Evolutionary conservation across 345 rosid species (phyloP).

Genomic region (Anacardium occidentale): DNA sequence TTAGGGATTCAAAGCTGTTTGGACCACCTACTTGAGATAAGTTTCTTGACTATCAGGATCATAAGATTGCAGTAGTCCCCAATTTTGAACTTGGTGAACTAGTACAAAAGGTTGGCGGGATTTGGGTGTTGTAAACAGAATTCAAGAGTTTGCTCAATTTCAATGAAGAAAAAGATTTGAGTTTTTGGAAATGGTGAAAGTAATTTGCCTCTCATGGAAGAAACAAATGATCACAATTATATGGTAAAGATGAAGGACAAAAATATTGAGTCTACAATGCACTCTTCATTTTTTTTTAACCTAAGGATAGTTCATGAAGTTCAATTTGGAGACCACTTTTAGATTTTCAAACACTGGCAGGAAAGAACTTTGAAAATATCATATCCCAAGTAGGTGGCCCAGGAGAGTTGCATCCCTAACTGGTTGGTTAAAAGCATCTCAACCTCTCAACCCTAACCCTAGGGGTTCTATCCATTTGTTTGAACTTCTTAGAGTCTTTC

Average conservation of each 20-base stretch:
- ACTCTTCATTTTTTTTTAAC: neutral
- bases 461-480: neutral
- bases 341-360: neutral
- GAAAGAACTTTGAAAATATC: neutral
- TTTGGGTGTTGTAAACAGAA: neutral
- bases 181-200: constrained; percentile 7
- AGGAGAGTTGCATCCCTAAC: neutral
- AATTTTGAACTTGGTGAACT: neutral
- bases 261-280: neutral
- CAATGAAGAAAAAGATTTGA: neutral
- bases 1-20: neutral
- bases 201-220: neutral
- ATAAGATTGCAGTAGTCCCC: neutral
- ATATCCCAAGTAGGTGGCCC: neutral
- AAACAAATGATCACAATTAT: constrained; percentile 1
- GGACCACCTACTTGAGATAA: neutral
- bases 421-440: neutral
- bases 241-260: neutral
- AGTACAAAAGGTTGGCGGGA: neutral
- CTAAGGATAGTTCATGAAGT: too few species aligned
- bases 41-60: neutral
- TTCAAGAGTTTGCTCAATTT: neutral
- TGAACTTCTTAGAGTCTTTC: too few species aligned
- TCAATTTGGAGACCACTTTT: neutral
- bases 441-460: neutral